phyloP scores from a whole-genome alignment of 1,284 basidiomycete species.

The Butyriboletus appendiculatus region DNA sequence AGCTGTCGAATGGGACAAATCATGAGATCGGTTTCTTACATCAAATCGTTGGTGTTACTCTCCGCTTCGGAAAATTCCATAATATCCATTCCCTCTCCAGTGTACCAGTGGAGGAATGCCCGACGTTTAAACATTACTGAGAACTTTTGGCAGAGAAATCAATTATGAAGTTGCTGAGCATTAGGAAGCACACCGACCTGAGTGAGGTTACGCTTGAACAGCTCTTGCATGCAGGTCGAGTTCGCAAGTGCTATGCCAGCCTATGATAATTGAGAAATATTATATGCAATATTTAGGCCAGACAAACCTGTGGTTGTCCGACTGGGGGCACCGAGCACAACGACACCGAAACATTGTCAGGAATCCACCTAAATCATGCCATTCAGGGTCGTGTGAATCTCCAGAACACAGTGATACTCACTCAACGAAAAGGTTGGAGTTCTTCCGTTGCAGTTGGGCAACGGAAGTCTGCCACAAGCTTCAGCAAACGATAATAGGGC shows the following conservation, averaged over 20 bases:
- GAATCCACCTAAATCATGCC: conserved; percentile 65
- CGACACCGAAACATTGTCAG: conserved; percentile 81
- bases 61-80: conserved; percentile 94
- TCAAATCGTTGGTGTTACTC: conserved; percentile 78
- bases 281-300: neutral
- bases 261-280: conserved; percentile 34
- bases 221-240: conserved; percentile 86
- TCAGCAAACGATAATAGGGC: neutral
- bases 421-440: conserved; percentile 79
- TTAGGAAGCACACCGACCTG: conserved; percentile 40
- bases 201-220: conserved; percentile 83
- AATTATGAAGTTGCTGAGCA: conserved; percentile 12
- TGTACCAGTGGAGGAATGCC: conserved; percentile 93
- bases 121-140: conserved; percentile 78
- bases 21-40: conserved; percentile 50
- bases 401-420: conserved; percentile 35
- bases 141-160: conserved; percentile 52
- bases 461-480: conserved; percentile 42
- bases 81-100: conserved; percentile 87
- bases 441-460: conserved; percentile 65
- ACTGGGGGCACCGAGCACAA: conserved; percentile 84
- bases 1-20: neutral
- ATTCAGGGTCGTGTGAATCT: neutral
- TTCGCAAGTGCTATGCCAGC: conserved; percentile 82
- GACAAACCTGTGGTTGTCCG: conserved; percentile 66